Evolutionary conservation across 495 filamentous ascomycete genomes (phyloP), one percentile per base, ranked within the genome.

Genomic region (Entonaema liquescens): DNA sequence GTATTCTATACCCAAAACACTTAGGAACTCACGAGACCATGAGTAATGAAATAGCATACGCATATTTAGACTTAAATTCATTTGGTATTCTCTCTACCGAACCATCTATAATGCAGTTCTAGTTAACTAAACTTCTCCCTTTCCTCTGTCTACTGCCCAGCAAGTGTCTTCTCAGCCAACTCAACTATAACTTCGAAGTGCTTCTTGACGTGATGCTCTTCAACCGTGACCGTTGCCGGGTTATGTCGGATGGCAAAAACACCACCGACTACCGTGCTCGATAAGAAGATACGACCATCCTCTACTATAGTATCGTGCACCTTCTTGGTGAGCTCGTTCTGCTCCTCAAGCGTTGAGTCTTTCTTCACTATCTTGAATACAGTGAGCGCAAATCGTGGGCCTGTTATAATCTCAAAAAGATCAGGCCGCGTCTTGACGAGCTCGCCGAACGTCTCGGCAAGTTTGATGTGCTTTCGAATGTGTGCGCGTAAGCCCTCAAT

Each of bases 211-310:
- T 91, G 90, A 72, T 88, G 87, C 79, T 91, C 90, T 80, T 94
- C 87, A 0, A 91, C 87, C 17, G 84, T 82, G 47, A 84, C 83
- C 19, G 88, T 89, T 23, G 80, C 83, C 59, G 90, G 91, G 9
- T 97, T 89, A 26, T 98, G 87, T 0, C 95, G 85, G 62, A 99
- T 97, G 2, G 89, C 88, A 81, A 93, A 93, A 2, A 89, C 79
- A 3, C 90, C 92, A n/a, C 87, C 88, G 25, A 97, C 83, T 15
- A 93, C 85, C 1, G 88, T 91, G 62, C 90, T 90, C 1, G 95
- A 97, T 21, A 98, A 82, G 80, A 93, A 98, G 44, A 97, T 90
- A 79, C 93, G 88, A 0, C 93, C 92, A 1, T 88, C 80, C 5
- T 83, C 82, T 76, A 97, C 94, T 29, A 97, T 86, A 23, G 81